A percentile compares a stretch with the other conserved stretches of the same genome.
phyloP scores from a whole-genome alignment of 2,329 filamentous ascomycete species.

The Monosporascus sp. region DNA sequence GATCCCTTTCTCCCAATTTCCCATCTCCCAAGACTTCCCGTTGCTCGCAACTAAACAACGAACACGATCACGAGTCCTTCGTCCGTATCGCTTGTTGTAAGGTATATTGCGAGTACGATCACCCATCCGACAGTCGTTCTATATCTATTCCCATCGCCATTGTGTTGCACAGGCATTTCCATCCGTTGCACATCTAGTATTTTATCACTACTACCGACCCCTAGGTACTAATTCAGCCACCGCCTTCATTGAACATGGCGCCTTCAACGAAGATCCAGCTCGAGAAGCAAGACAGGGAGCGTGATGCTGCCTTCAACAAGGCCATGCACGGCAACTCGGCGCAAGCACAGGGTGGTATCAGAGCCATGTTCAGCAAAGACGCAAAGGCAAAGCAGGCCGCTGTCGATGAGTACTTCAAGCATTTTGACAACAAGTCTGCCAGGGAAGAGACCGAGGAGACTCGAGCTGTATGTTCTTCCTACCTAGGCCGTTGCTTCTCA shows the following conservation, averaged over 20 bases:
- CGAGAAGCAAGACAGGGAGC: constrained; percentile 75
- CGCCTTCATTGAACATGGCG: constrained; percentile 36
- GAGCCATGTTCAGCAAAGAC: constrained; percentile 84
- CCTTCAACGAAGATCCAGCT: constrained; percentile 44
- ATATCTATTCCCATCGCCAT: background rate
- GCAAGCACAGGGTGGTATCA: constrained; percentile 64
- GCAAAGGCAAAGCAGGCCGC: constrained; percentile 68
- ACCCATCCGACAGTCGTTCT: background rate
- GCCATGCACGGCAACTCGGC: constrained; percentile 74
- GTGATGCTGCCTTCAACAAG: constrained; percentile 89
- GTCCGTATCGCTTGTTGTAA: background rate
- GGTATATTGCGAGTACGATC: background rate
- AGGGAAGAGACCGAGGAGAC: constrained; percentile 77
- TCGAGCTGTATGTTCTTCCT: constrained; percentile 59
- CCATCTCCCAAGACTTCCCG: background rate
- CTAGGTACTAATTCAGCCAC: background rate
- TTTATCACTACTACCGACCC: background rate
- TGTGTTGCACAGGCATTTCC: background rate
- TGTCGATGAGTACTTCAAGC: constrained; percentile 91
- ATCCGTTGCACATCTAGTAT: background rate
- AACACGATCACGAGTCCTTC: background rate
- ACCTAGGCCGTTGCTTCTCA: constrained; percentile 1
- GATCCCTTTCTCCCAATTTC: background rate
- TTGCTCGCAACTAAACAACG: background rate
- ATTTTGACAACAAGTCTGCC: constrained; percentile 82